phyloP scores from a whole-genome alignment of 495 filamentous ascomycete species.

The Penicillium verhagenii region DNA sequence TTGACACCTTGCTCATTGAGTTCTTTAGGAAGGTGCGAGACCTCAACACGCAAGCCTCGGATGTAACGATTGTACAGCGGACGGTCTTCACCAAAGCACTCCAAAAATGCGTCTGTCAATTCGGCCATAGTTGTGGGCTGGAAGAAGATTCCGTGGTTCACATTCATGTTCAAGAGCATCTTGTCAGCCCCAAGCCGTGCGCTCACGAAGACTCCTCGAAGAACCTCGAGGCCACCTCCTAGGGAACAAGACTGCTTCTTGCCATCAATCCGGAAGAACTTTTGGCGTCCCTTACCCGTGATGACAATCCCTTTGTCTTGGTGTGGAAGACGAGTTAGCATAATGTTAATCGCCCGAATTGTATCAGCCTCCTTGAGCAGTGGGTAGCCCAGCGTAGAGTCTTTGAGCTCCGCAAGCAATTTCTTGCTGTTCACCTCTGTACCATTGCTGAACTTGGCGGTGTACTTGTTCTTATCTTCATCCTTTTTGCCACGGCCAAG shows the following conservation, averaged over 20 bases:
- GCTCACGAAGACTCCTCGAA: conserved; percentile 49
- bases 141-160: conserved; percentile 46
- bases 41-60: conserved; percentile 9
- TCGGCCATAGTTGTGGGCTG: conserved; percentile 20
- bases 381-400: neutral
- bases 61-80: conserved; percentile 8
- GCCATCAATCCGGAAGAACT: conserved; percentile 21
- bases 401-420: neutral
- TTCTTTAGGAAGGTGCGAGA: conserved; percentile 6
- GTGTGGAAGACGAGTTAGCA: conserved; percentile 20
- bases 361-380: conserved; percentile 8
- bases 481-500: neutral
- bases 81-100: neutral
- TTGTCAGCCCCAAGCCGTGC: conserved; percentile 39
- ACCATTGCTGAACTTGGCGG: neutral
- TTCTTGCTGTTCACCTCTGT: neutral
- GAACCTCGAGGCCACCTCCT: conserved; percentile 35
- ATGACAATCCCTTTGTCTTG: conserved; percentile 9
- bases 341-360: conserved; percentile 49
- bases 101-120: conserved; percentile 19
- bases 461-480: neutral
- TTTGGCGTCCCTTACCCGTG: conserved; percentile 14
- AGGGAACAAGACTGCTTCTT: conserved; percentile 21
- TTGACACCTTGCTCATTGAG: neutral
- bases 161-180: conserved; percentile 51